Evolutionary conservation across 2,329 filamentous ascomycete genomes (phyloP), one percentile per base, ranked within the genome.

Genomic region (Trichoderma sp.): DNA sequence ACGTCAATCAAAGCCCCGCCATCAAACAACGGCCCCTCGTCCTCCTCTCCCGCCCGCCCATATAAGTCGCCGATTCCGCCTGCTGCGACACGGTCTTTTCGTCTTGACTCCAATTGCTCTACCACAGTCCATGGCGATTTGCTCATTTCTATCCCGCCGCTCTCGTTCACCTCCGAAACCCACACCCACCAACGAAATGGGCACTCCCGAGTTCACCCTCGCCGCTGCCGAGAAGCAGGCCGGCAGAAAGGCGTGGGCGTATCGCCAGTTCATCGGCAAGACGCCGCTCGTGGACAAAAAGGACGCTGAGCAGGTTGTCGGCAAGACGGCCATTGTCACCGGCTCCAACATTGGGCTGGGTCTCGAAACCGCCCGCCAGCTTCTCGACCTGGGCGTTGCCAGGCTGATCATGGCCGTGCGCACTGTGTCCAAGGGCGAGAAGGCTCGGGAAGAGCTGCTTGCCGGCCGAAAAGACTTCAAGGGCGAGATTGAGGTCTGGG

Each of bases 371-470:
- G 47, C 47, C 14, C 40, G 40, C 19, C 40, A 43, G 40, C 40
- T 43, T 19, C 40, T 43, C 11, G 37, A 29, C 3, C 11, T 66
- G n/a, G 63, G 63, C 1, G 16, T 66, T 8, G 31, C 63, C 14
- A 49, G n/a, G 37, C 63, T 66, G 37, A 66, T 66, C 10, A 37
- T 66, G 35, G 63, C 63, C 2, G 63, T 66, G n/a, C 63, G 63
- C 29, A 58, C 63, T 3, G 53, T 58, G 13, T 35, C 53, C 47
- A 66, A 66, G 21, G 63, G 63, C 16, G 7, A 66, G 3, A 40
- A 29, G 13, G 63, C 63, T 19, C 63, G 63, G 31, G 29, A 66
- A n/a, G n/a, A 66, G 3, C 53, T 66, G 6, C 63, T 58, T 7
- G 63, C 63, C 19, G 37, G 47, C 3, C 40, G 43, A 33, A 31